Conservation (phyloP, 169 alveolate species). For the Cryptosporidium viatorum region DNA sequence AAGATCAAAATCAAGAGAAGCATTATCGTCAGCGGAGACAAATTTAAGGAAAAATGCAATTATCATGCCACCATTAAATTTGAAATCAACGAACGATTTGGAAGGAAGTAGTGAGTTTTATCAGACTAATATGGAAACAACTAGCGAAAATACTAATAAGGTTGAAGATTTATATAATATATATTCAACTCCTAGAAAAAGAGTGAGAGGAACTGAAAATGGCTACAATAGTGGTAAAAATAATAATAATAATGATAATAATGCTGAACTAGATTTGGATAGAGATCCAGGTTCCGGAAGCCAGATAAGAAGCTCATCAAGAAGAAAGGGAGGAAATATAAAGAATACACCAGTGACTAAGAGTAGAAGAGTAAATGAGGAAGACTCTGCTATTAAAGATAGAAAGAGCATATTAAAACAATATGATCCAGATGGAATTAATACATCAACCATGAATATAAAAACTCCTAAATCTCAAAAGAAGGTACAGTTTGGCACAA, state of each 20-base stretch:
- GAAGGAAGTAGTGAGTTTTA: constrained; percentile 31
- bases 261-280: not conserved
- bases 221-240: not conserved
- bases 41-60: constrained; percentile 9
- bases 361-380: not conserved
- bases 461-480: constrained; percentile 73
- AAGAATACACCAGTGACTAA: constrained; percentile 15
- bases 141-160: not conserved
- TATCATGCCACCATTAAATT: constrained; percentile 61
- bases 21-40: not conserved
- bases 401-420: constrained; percentile 71
- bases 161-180: not conserved
- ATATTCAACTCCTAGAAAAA: constrained; percentile 58
- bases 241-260: not conserved
- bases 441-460: constrained; percentile 46
- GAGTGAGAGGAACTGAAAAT: not conserved
- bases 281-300: not conserved
- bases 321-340: constrained; percentile 23
- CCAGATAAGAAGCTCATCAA: constrained; percentile 19
- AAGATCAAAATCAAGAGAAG: constrained; percentile 53
- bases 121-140: not conserved
- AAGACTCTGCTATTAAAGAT: constrained; percentile 38
- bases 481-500: constrained; percentile 62
- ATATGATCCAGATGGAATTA: constrained; percentile 53
- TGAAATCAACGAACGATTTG: constrained; percentile 6